Evolutionary conservation across 176 grass and related monocot genomes (phyloP).

Genomic region (Oryza australiensis): DNA sequence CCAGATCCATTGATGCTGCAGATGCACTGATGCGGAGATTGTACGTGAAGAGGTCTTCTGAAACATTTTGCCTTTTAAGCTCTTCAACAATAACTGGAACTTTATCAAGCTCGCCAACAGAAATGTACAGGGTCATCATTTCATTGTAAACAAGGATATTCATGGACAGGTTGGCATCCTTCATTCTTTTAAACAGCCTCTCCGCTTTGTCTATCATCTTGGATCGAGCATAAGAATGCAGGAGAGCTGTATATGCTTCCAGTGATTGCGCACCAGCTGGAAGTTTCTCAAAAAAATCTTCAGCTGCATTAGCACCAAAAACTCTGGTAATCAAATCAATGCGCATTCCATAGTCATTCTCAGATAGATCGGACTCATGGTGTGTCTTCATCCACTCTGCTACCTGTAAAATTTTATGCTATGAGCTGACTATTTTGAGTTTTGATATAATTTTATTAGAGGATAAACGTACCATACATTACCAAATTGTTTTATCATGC

Average conservation of each 20-base stretch:
- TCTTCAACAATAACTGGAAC: conserved; percentile 48
- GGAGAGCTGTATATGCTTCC: conserved; percentile 75
- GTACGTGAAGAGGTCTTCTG: conserved; percentile 79
- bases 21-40: conserved; percentile 73
- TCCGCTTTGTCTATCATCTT: conserved; percentile 79
- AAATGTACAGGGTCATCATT: conserved; percentile 87
- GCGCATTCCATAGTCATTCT: conserved; percentile 60
- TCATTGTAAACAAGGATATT: conserved; percentile 70
- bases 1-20: conserved; percentile 56
- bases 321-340: conserved; percentile 81
- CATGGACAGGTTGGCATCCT: conserved; percentile 42
- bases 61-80: conserved; percentile 53
- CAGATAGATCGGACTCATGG: conserved; percentile 69
- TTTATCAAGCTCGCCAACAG: conserved; percentile 68
- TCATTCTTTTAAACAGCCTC: conserved; percentile 68
- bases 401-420: conserved; percentile 53
- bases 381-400: conserved; percentile 85
- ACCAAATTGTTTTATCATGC: not conserved
- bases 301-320: conserved; percentile 67
- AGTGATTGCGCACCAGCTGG: conserved; percentile 57
- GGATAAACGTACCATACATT: not conserved
- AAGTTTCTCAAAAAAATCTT: conserved; percentile 86
- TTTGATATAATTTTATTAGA: not conserved
- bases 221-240: conserved; percentile 72
- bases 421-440: not conserved